Base-by-base conservation (phyloP, 371 early-diverging fungal species). In the Mortierella polycephala region DNA sequence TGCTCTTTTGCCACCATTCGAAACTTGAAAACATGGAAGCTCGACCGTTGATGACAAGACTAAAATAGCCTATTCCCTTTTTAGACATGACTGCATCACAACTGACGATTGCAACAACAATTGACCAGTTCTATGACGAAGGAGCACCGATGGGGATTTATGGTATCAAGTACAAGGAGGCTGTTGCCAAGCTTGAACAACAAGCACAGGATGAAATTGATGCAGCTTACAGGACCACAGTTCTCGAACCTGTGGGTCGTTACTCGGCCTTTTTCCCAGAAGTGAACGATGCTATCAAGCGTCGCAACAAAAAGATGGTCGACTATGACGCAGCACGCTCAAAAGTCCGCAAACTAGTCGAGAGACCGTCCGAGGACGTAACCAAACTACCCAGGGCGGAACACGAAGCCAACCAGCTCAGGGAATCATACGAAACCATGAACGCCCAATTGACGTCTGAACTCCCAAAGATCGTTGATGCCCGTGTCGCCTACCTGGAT, bases 221-320 rank as follows among this genome's bases (percentile, higher is more conserved):
- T 74, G 83, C 89, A 7, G 91, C 88, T 20, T 96, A 92, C 82
- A 87, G 93, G 47, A 83, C 89, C 2, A 93, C 97, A 16, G 96
- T 97, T 1, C 75, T 97, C 57, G 94, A 97, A 46, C 98, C 98
- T 7, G 82, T 97, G 45, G 94, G 91, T 20, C 88, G 93, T 67
- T 93, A 92, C 77, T 88, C 91, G 47, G 91, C 92, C 12, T 94
- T 92, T 64, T 94, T 99, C 80, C 97, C 98, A 7, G 95, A 95
- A 68, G 89, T 96, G 69, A 95, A 96, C 76, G 96, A 96, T 64
- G 92, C 94, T 5, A 93, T 96, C 57, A 93, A 91, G 75, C 91
- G 93, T 58, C 90, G 98, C 37, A 86, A 91, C 60, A 93, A 94
- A 71, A 96, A 96, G 76, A 71, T 95, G 44, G 81, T 95, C 37